Percentiles rank a stretch among this genome's conserved stretches.
Conservation (phyloP, 768 basidiomycete species). For the Coprinopsis cinerea region DNA sequence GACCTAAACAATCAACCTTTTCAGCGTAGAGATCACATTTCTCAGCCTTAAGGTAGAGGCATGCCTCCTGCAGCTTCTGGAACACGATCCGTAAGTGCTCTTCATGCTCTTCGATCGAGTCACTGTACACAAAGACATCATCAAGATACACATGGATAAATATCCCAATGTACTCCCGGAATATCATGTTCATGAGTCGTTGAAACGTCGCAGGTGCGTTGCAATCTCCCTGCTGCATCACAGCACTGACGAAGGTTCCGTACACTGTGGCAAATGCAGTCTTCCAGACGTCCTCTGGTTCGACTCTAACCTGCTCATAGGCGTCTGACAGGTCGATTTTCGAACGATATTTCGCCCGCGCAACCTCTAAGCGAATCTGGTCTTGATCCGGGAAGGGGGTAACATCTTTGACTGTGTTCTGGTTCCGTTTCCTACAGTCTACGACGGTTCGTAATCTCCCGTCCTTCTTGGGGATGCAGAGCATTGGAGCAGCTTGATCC, state of each 20-base stretch:
- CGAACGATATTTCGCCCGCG: constrained; percentile 23
- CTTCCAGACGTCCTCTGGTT: constrained; percentile 22
- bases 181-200: constrained; percentile 34
- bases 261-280: constrained; percentile 29
- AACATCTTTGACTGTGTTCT: constrained; percentile 33
- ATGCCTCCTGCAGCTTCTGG: constrained; percentile 17
- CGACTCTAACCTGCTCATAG: constrained; percentile 37
- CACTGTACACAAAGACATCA: constrained; percentile 35
- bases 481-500: constrained; percentile 27
- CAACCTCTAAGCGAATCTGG: constrained; percentile 24
- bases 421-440: constrained; percentile 30
- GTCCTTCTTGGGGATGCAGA: constrained; percentile 26
- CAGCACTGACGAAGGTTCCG: constrained; percentile 32
- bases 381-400: constrained; percentile 39
- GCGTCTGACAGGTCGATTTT: constrained; percentile 38
- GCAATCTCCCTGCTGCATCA: constrained; percentile 40
- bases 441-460: constrained; percentile 24
- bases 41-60: constrained; percentile 26
- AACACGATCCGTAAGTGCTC: constrained; percentile 27
- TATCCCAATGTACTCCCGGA: constrained; percentile 25
- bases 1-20: constrained; percentile 32
- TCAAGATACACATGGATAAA: constrained; percentile 41
- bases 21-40: constrained; percentile 29
- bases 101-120: constrained; percentile 32
- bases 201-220: constrained; percentile 44